Evolutionary conservation across 2,329 filamentous ascomycete genomes (phyloP), one percentile per base, ranked within the genome.

Genomic region (Thielaviopsis euricoi): DNA sequence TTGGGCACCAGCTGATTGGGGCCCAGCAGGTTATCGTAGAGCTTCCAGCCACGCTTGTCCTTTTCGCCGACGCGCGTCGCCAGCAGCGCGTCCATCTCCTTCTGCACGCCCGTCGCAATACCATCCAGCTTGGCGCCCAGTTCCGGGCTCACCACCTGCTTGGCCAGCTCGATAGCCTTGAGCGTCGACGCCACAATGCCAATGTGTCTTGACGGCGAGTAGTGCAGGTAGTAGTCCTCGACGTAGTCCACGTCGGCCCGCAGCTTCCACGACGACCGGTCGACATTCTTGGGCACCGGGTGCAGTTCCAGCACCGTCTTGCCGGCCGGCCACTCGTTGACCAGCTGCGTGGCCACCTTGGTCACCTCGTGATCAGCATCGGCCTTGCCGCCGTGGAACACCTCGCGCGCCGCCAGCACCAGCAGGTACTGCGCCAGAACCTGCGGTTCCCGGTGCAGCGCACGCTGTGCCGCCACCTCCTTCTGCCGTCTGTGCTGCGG

Each of bases 141-240:
- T 50, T 64, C 67, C 25, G 68, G 63, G 53, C 66, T 65, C 50
- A 76, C 64, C 15, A 76, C 66, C 61, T 74, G 65, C 49, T 70
- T 66, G 15, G 77, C 74, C 60, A 73, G 60, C 48, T 71, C 67
- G 56, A 80, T 68, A 21, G 74, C 78, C 64, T 71, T 67, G 54
- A 74, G 63, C 26, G 74, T 64, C 48, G 71, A 71, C n/a, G 68
- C 61, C 4, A 66, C 66, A 17, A 69, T 52, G 33, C 62, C 59
- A 25, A 72, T 60, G 19, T 57, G 58, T 33, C 73, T 62, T 37
- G 71, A 71, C 10, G 67, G 61, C 2, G 67, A 67, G n/a, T 68
- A 55, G 50, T 62, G 59, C 19, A 73, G 52, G 59, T 72, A 73
- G 59, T 68, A 68, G 65, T 67, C 69, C 56, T 64, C 62, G 29